Percentiles rank a stretch among this genome's conserved stretches.
phyloP scores from a whole-genome alignment of 1,284 basidiomycete genomes.

The Puccinia triticina region DNA sequence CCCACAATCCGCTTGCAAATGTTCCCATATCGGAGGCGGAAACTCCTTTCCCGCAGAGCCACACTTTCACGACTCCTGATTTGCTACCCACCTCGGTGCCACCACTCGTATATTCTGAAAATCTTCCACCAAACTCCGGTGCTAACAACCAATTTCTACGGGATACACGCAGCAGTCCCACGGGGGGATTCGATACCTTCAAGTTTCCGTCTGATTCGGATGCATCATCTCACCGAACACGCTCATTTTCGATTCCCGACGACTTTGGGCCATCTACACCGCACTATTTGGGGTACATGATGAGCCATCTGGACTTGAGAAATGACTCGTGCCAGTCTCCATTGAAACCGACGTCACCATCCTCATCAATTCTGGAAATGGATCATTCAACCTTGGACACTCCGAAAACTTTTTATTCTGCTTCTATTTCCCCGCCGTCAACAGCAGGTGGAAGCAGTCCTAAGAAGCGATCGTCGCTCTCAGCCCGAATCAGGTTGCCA shows the following conservation, averaged over 20 bases:
- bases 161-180: not conserved
- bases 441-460: slow-evolving; percentile 3
- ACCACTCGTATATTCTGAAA: not conserved
- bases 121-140: not conserved
- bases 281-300: not conserved
- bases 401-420: not conserved
- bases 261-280: not conserved
- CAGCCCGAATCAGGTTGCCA: not conserved
- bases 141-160: not conserved
- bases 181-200: not conserved
- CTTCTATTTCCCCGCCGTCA: not conserved
- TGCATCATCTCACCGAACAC: not conserved
- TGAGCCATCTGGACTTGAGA: not conserved
- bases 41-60: not conserved
- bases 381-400: not conserved
- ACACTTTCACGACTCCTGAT: not conserved
- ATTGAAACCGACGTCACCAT: not conserved
- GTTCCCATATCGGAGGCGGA: not conserved
- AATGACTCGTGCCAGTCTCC: not conserved
- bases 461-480: slow-evolving; percentile 17
- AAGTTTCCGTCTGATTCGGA: not conserved
- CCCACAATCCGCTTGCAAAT: not conserved
- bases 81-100: not conserved
- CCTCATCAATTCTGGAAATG: not conserved
- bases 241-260: not conserved